Evolutionary conservation across 2,329 filamentous ascomycete genomes (phyloP).

Genomic region (Talaromyces piceae): DNA sequence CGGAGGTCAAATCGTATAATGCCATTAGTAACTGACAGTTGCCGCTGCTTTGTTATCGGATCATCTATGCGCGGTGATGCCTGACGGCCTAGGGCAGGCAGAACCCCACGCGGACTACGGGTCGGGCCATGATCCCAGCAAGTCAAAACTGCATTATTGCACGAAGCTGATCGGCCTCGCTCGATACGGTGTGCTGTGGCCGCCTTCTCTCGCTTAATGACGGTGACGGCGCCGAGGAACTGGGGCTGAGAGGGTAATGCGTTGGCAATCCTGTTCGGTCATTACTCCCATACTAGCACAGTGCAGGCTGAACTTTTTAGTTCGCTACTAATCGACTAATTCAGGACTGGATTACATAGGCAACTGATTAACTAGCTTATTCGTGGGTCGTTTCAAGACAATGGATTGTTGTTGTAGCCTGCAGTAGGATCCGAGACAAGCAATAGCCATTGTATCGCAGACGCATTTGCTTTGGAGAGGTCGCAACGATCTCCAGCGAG

Average conservation of each 20-base stretch:
- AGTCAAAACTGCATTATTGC: background rate
- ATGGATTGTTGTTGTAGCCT: background rate
- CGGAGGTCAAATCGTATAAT: background rate
- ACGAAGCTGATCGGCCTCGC: background rate
- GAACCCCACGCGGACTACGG: background rate
- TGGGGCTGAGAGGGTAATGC: conserved; percentile 4
- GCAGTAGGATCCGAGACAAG: too few species aligned
- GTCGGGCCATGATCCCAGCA: too few species aligned
- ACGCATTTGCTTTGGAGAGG: too few species aligned
- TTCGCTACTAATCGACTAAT: background rate
- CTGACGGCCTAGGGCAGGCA: conserved; percentile 4
- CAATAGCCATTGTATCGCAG: too few species aligned
- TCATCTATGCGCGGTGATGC: background rate
- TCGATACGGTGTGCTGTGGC: background rate
- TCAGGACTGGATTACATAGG: background rate
- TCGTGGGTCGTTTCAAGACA: background rate
- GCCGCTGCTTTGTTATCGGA: background rate
- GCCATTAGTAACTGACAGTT: too few species aligned
- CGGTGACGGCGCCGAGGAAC: background rate
- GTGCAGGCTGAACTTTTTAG: background rate
- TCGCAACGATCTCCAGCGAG: too few species aligned
- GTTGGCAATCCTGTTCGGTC: conserved; percentile 5
- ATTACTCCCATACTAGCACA: background rate
- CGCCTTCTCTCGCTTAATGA: background rate
- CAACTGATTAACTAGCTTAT: background rate